Conservation (phyloP, 129 eudicot species). For the Arctium minus region DNA sequence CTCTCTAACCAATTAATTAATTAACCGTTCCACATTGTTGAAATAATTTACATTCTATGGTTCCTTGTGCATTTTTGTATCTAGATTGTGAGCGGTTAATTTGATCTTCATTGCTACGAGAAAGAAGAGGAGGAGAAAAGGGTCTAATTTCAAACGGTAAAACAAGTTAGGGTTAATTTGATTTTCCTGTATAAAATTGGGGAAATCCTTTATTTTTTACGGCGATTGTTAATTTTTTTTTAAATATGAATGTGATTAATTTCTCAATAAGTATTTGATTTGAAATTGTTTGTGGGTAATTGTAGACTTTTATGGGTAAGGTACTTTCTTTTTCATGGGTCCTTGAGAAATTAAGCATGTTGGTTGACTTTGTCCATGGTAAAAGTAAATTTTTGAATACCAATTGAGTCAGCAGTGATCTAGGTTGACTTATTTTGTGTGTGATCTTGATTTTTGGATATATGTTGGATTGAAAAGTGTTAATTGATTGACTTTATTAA, state of each 20-base stretch:
- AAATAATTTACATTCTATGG: neutral
- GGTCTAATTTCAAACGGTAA: slow-evolving; percentile 9
- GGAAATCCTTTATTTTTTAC: neutral
- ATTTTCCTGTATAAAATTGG: neutral
- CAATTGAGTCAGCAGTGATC: neutral
- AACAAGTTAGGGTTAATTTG: slow-evolving; percentile 16
- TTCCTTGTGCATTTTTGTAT: slow-evolving; percentile 6
- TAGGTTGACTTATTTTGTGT: slow-evolving; percentile 7
- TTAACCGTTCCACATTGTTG: slow-evolving; percentile 8
- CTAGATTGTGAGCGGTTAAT: slow-evolving; percentile 22
- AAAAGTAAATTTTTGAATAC: neutral
- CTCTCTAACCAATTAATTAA: slow-evolving; percentile 9
- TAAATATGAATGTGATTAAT: neutral
- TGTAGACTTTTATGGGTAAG: slow-evolving; percentile 2
- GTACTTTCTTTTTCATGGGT: slow-evolving; percentile 1
- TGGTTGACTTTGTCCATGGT: neutral
- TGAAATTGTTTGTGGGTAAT: neutral
- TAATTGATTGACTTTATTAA: neutral
- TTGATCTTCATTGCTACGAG: slow-evolving; percentile 30
- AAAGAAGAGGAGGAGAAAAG: slow-evolving; percentile 9
- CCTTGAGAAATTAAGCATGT: neutral
- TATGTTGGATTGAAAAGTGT: neutral
- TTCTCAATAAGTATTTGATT: neutral
- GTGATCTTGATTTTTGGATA: slow-evolving; percentile 1
- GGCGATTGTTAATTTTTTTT: neutral